These are phyloP conservation scores for Trichomonas vaginalis DNA, from an alignment of 208 protist species.

Conservation along the genomic window DNA sequence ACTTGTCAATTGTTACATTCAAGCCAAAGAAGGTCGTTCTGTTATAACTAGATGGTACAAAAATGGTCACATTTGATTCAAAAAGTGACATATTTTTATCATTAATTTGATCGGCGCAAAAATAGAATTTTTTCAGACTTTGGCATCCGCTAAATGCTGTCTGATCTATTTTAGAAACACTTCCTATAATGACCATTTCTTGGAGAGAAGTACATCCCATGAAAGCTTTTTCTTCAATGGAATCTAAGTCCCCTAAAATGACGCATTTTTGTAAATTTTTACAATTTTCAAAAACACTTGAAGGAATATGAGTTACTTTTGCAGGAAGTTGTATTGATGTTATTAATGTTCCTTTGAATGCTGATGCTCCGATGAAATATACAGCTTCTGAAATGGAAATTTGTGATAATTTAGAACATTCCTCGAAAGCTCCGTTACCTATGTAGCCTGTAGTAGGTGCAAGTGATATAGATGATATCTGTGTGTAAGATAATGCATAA, in stretches of 20 bases:
- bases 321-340: neutral
- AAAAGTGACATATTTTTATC: neutral
- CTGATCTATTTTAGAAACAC: neutral
- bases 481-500: neutral
- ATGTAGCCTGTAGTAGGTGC: neutral
- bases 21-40: neutral
- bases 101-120: neutral
- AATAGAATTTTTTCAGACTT: neutral
- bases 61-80: neutral
- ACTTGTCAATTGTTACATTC: neutral
- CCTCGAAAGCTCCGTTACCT: neutral
- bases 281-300: neutral
- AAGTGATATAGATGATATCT: neutral
- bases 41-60: neutral
- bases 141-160: neutral
- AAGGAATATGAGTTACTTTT: neutral
- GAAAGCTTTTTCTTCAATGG: neutral
- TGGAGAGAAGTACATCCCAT: neutral
- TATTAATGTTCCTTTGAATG: neutral
- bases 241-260: neutral
- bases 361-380: neutral
- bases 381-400: neutral
- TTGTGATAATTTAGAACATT: neutral
- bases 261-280: neutral
- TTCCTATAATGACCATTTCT: neutral